Base-by-base conservation (phyloP, 2,329 filamentous ascomycete species). In the Colletotrichum filicis region DNA sequence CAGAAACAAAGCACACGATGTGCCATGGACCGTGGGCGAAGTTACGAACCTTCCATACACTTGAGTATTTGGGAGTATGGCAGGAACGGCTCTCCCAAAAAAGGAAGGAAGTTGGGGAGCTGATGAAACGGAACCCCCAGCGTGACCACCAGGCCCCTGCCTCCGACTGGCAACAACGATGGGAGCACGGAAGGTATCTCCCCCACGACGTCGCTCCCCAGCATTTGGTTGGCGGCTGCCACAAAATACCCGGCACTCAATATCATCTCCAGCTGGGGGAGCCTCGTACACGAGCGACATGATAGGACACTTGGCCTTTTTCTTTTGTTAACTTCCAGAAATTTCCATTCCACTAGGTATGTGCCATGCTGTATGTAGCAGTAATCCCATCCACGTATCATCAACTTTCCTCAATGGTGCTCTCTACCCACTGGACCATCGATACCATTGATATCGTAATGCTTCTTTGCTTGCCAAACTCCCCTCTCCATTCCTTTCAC, bases 111-210 rank as follows among this genome's bases (percentile, higher is more conserved):
- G 55, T n/a, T 69, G 69, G 37, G 57, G 49, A 63, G 32, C 66
- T 58, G 58, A 64, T 70, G 55, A 73, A 70, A 70, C 68, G 56
- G 52, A 53, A 56, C 66, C 56, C 52, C 64, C 68, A 62, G 62
- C 46, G 55, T 60, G 58, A 52, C 56, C 59, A 55, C 66, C 55
- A 28, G 14, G 37, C 37, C 70, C 55, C 66, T 69, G 59, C 55
- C 30, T 32, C 35, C 37, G 49, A 42, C 16, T 42, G 37, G 37
- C 37, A 42, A 55, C 55, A 59, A 30, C 52, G 52, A 42, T 42
- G 37, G 16, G 14, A 19, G 16, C 14, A 19, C 14, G 35, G 35
- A 6, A 42, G 42, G 26, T 61, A 19, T 28, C 5, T 57, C 42
- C 35, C 59, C 59, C 68, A 71, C 52, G 58, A 58, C 52, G 56